These are phyloP conservation scores for Urochloa ruziziensis DNA, from an alignment of 176 grass and related monocot genomes.

Conservation along the genomic window DNA sequence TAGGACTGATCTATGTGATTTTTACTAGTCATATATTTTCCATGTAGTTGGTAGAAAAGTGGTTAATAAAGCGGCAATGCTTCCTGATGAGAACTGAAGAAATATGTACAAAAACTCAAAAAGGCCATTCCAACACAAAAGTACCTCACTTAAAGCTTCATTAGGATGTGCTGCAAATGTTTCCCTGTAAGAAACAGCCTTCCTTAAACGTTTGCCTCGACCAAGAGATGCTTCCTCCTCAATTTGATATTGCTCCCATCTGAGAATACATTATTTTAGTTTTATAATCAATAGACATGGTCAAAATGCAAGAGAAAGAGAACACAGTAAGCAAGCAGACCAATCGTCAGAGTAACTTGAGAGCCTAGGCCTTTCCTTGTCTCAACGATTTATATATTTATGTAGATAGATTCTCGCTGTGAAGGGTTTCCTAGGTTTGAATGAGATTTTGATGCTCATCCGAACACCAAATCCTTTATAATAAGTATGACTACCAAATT, in stretches of 20 bases:
- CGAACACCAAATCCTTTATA: neutral
- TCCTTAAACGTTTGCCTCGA: conserved; percentile 92
- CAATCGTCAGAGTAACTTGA: neutral
- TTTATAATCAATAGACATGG: conserved; percentile 1
- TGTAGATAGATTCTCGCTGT: neutral
- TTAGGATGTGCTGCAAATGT: conserved; percentile 80
- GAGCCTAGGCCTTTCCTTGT: neutral
- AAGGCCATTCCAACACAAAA: conserved; percentile 9
- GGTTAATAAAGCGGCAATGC: conserved; percentile 3
- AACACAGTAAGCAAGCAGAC: neutral
- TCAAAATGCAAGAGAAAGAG: neutral
- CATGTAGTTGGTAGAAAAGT: conserved; percentile 3
- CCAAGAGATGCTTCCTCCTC: conserved; percentile 95
- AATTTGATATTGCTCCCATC: conserved; percentile 93
- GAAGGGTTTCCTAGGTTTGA: neutral
- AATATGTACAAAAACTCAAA: neutral
- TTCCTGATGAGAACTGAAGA: neutral
- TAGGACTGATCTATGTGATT: neutral
- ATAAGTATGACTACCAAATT: neutral
- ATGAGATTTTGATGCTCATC: conserved; percentile 5
- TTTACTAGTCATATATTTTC: conserved; percentile 7
- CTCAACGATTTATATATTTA: neutral
- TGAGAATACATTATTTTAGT: conserved; percentile 37
- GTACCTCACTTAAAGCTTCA: conserved; percentile 98
- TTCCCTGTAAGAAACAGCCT: conserved; percentile 98